Evolutionary conservation across 805 yeast species (phyloP).

Genomic region (Sungouiozyma ichnusensis): DNA sequence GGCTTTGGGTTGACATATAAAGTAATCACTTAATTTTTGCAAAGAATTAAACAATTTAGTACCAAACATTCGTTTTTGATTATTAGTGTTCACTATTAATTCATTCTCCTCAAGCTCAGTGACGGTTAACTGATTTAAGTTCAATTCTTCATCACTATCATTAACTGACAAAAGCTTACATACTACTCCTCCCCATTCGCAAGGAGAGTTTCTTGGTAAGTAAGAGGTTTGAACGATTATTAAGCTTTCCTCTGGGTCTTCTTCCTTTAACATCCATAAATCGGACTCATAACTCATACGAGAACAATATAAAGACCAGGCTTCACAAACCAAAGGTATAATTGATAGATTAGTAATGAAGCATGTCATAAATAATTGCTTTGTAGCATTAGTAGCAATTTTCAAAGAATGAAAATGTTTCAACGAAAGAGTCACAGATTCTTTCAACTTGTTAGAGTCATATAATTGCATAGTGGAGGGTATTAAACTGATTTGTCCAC

Average conservation of each 20-base stretch:
- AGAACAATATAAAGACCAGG: slow-evolving; percentile 39
- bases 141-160: slow-evolving; percentile 32
- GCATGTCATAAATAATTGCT: slow-evolving; percentile 42
- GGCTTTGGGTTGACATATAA: background rate
- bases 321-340: slow-evolving; percentile 25
- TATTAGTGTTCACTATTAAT: background rate
- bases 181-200: slow-evolving; percentile 69
- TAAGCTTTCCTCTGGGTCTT: slow-evolving; percentile 25
- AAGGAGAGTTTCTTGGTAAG: slow-evolving; percentile 52
- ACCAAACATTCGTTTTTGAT: background rate
- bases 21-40: background rate
- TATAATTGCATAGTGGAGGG: slow-evolving; percentile 59
- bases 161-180: slow-evolving; percentile 30
- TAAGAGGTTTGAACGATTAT: slow-evolving; percentile 44
- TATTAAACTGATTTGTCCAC: slow-evolving; percentile 86
- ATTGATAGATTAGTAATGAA: slow-evolving; percentile 35
- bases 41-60: background rate
- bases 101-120: background rate
- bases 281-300: slow-evolving; percentile 14
- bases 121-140: background rate
- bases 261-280: slow-evolving; percentile 17
- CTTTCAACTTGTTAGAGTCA: slow-evolving; percentile 19
- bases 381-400: slow-evolving; percentile 37
- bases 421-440: slow-evolving; percentile 43
- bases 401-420: slow-evolving; percentile 67